Base-by-base conservation (phyloP, 208 protist species). In the Angomonas deanei region DNA sequence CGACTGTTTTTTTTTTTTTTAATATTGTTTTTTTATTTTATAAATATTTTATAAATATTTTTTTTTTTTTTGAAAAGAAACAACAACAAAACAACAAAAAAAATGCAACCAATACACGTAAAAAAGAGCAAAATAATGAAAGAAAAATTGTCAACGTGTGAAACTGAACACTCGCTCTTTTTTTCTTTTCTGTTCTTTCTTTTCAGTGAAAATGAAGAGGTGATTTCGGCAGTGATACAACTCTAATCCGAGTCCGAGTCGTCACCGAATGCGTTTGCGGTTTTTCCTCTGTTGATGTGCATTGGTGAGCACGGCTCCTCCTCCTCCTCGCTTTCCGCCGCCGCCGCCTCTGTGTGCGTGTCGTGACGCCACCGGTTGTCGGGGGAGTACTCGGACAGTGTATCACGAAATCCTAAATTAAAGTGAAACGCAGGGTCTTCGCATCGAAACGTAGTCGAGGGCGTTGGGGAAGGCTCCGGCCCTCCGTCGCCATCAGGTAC, bases 391-490 rank as follows among this genome's bases (percentile, higher is more conserved):
- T 74, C 68, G 53, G 67, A 70, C 34, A 93, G 79, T 3, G 70
- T 30, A 64, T 93, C 75, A 21, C 82, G 78, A 55, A 95, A 95
- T 24, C 78, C 84, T 6, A 95, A 57, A 54, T 95, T 95, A 5
- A n/a, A 91, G 73, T 2, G 79, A 89, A 33, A 95, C 80, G 61
- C 86, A 90, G 19, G 64, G 48, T 27, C 89, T 70, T 13, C 78
- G 78, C 28, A 21, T 50, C 17, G 63, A 56, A 24, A 96, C 84
- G 36, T 73, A 68, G 3, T 63, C 47, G 48, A 85, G 69, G 0
- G 88, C 83, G n/a, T 8, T 80, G 66, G 11, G 80, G 57, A 70
- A 88, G 91, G 33, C 49, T 66, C 55, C 58, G 68, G 10, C 77
- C 64, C 48, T 85, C 72, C 0, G 74, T 77, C 3, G 78, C 81